Evolutionary conservation across 371 early-diverging fungal species (phyloP).

Genomic region (Mucor velutinosus): DNA sequence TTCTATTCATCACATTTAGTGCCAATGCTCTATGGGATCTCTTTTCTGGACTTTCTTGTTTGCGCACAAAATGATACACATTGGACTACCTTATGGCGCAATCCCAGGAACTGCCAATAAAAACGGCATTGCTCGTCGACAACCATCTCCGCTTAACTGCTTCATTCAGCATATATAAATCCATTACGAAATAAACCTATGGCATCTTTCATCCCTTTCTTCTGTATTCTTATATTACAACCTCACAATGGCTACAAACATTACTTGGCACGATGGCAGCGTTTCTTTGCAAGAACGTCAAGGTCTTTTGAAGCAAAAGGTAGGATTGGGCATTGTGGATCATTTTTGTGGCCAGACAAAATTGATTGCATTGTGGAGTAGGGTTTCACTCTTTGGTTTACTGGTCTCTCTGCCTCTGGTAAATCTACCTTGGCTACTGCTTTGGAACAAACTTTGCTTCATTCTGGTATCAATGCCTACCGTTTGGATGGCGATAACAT

Average conservation of each 20-base stretch:
- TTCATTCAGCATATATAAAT: neutral
- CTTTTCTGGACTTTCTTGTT: conserved; percentile 10
- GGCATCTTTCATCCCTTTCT: neutral
- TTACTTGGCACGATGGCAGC: conserved; percentile 88
- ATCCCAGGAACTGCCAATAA: conserved; percentile 30
- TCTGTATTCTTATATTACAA: neutral
- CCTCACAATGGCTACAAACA: conserved; percentile 72
- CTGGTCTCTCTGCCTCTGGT: conserved; percentile 93
- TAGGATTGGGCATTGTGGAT: conserved; percentile 2
- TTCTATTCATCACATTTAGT: conserved; percentile 22
- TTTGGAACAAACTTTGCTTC: conserved; percentile 84
- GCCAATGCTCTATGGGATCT: conserved; percentile 10
- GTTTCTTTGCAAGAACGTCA: conserved; percentile 79
- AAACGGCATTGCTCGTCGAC: neutral
- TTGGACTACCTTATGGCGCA: conserved; percentile 22
- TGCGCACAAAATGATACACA: conserved; percentile 20
- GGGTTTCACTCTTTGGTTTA: conserved; percentile 92
- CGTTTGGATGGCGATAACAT: conserved; percentile 96
- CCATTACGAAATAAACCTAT: neutral
- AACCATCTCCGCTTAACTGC: conserved; percentile 9
- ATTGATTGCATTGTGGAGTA: conserved; percentile 16
- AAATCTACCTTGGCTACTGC: conserved; percentile 92
- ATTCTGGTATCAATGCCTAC: conserved; percentile 73
- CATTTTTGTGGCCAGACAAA: neutral
- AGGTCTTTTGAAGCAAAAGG: conserved; percentile 73